Base-by-base conservation (phyloP, 148 eudicot species). In the Amaranthus palmeri region DNA sequence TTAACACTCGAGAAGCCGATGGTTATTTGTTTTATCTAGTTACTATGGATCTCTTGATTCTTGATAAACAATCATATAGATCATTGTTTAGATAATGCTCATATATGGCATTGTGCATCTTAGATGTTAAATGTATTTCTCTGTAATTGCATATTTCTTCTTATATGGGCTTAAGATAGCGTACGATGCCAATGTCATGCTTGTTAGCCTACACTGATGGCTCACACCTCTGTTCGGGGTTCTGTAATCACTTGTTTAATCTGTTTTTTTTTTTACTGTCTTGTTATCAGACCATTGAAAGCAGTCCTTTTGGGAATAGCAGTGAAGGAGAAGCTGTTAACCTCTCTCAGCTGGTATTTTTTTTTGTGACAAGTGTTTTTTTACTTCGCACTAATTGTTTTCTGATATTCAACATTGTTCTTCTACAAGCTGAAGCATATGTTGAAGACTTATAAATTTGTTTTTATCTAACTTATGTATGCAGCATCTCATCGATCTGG, bases 401-500 rank as follows among this genome's bases (percentile, higher is more conserved):
- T 68, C 65, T 57, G 11, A 43, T 67, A 44, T 36, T 52, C 18
- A 15, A 6, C 53, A n/a, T 61, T 17, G 51, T 62, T 25, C 62
- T 70, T 51, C 45, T 56, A 25, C 47, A 70, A 64, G 65, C 50
- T 63, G 65, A 72, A 68, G 58, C 47, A 52, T 62, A 61, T 15
- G 51, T 50, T 70, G 61, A 53, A 62, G 66, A 48, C 77, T 63
- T 65, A 74, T 71, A 61, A 49, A 55, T 17, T 9, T 65, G 63
- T 61, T 81, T 25, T 74, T 41, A 45, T 81, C 77, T 80, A 70
- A 77, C 85, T 82, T 86, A 78, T 79, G 71, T 74, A 70, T 91
- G 97, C 93, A 95, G 99, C 90, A 95, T 88, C 92, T 95, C 77
- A 95, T 95, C 77, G 99, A 95, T 85, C 93, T 95, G 93, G 99